Evolutionary conservation across 805 yeast genomes (phyloP).

Genomic region (Ogataea nitratoaversa): DNA sequence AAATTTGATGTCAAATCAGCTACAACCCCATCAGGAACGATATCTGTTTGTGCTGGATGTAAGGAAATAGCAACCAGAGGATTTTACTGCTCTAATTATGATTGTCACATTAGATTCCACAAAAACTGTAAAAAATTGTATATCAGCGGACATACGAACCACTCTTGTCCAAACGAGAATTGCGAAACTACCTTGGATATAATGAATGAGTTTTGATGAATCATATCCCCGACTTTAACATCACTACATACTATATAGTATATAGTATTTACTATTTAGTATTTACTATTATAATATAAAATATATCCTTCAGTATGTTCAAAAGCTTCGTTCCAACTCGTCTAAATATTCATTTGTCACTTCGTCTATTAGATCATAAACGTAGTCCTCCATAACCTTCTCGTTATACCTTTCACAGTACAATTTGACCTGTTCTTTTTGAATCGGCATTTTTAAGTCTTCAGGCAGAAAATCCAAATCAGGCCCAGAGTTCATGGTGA

Average conservation of each 20-base stretch:
- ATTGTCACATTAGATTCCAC: constrained; percentile 44
- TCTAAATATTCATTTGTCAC: constrained; percentile 60
- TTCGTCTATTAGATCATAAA: constrained; percentile 83
- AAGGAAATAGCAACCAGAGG: constrained; percentile 52
- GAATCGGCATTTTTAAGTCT: constrained; percentile 25
- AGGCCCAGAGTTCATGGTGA: constrained; percentile 66
- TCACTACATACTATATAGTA: not conserved
- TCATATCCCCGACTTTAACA: not conserved
- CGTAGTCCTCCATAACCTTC: constrained; percentile 72
- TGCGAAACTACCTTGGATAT: constrained; percentile 21
- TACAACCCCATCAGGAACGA: constrained; percentile 32
- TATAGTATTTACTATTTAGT: too few species aligned
- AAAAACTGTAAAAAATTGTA: constrained; percentile 41
- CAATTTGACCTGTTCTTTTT: constrained; percentile 37
- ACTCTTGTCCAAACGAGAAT: constrained; percentile 30
- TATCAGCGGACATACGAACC: constrained; percentile 27
- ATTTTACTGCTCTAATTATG: constrained; percentile 31
- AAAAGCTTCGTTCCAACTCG: constrained; percentile 13
- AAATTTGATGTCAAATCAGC: constrained; percentile 34
- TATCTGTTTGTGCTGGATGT: constrained; percentile 48
- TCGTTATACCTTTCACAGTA: constrained; percentile 62
- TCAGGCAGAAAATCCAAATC: constrained; percentile 46
- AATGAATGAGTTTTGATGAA: constrained; percentile 13
- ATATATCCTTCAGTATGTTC: not conserved
- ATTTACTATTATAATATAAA: not conserved